phyloP scores from a whole-genome alignment of 768 basidiomycete species.

The Rhodocollybia butyracea region DNA sequence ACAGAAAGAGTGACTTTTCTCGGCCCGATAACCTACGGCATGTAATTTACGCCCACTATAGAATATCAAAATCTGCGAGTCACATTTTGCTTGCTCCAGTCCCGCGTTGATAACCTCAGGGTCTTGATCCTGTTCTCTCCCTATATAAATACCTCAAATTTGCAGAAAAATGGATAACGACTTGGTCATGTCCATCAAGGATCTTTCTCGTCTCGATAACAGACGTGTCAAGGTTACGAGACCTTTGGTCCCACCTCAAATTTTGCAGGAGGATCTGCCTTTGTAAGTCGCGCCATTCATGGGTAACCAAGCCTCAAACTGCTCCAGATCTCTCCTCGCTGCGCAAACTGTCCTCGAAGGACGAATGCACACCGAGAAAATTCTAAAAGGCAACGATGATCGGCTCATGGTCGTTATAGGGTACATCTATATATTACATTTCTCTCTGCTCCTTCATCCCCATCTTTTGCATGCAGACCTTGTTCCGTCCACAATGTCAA shows the following conservation, averaged over 20 bases:
- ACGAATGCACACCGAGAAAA: conserved; percentile 70
- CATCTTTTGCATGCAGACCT: conserved; percentile 46
- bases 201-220: conserved; percentile 81
- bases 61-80: too few relatives aligned
- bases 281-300: conserved; percentile 44
- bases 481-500: conserved; percentile 93
- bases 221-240: conserved; percentile 81
- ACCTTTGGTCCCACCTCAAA: conserved; percentile 92
- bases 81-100: too few relatives aligned
- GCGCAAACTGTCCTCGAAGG: conserved; percentile 91
- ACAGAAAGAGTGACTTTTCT: background rate
- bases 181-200: conserved; percentile 74
- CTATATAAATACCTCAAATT: conserved; percentile 11
- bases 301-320: background rate
- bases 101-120: too few relatives aligned
- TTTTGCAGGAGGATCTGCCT: conserved; percentile 91
- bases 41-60: too few relatives aligned
- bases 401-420: conserved; percentile 90
- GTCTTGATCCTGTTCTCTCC: too few relatives aligned
- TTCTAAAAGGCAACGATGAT: conserved; percentile 86
- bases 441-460: background rate
- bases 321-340: conserved; percentile 62
- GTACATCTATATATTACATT: conserved; percentile 34
- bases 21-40: background rate
- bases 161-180: conserved; percentile 38